phyloP scores from a whole-genome alignment of 2,329 filamentous ascomycete genomes.

The Penicillium sp. region DNA sequence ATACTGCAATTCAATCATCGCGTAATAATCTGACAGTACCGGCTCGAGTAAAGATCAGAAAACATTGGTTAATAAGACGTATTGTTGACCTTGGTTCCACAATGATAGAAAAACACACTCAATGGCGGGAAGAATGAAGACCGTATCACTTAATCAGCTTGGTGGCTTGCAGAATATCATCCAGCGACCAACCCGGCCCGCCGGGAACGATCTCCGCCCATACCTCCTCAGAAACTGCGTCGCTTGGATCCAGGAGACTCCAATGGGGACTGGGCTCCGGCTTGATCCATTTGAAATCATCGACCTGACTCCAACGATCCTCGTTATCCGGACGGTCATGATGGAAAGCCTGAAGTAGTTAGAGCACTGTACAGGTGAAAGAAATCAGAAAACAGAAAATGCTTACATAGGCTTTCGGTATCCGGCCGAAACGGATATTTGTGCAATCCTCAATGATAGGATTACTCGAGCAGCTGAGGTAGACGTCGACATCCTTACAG shows the following conservation, averaged over 20 bases:
- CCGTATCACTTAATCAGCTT: constrained; percentile 24
- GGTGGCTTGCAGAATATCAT: constrained; percentile 56
- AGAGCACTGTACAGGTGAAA: background rate
- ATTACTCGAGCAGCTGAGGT: constrained; percentile 72
- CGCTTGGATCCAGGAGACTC: constrained; percentile 59
- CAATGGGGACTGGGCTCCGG: constrained; percentile 83
- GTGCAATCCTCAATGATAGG: constrained; percentile 92
- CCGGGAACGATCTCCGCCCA: constrained; percentile 68
- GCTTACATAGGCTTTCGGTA: constrained; percentile 66
- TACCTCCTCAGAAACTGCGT: constrained; percentile 56
- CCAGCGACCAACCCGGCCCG: constrained; percentile 55
- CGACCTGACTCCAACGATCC: constrained; percentile 83
- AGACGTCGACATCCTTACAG: constrained; percentile 73
- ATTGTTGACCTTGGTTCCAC: background rate
- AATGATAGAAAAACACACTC: background rate
- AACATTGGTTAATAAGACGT: background rate
- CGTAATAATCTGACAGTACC: background rate
- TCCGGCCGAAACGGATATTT: constrained; percentile 69
- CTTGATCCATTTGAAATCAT: constrained; percentile 98
- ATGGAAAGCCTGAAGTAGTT: constrained; percentile 25
- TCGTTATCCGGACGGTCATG: constrained; percentile 30
- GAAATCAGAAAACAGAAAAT: background rate
- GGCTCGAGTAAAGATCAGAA: background rate
- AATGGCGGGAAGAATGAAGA: background rate
- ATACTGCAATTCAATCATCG: background rate